Evolutionary conservation across 2,329 filamentous ascomycete species (phyloP).

Genomic region (Hymenoscyphus infarciens): DNA sequence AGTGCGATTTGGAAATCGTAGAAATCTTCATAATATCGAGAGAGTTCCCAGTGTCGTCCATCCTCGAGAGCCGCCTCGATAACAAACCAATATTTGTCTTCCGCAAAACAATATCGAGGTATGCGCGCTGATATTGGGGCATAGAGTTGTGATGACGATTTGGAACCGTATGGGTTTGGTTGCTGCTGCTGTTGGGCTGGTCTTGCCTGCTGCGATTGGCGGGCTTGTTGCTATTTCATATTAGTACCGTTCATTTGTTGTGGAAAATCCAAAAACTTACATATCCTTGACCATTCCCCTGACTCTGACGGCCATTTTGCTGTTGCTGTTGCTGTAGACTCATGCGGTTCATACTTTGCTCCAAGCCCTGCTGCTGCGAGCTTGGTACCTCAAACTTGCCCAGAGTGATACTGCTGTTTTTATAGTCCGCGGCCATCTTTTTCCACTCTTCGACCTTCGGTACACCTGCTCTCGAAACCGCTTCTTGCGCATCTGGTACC

Average conservation of each 20-base stretch:
- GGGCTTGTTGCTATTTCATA: constrained; percentile 19
- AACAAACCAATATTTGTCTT: constrained; percentile 98
- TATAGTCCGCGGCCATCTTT: constrained; percentile 98
- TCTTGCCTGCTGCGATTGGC: constrained; percentile 31
- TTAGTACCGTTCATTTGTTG: constrained; percentile 4
- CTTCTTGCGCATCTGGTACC: constrained; percentile 77
- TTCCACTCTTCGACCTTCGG: constrained; percentile 98
- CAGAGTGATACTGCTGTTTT: constrained; percentile 96
- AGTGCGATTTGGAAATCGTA: constrained; percentile 98
- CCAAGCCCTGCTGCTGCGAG: constrained; percentile 53
- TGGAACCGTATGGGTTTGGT: constrained; percentile 37
- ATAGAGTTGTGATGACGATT: constrained; percentile 54
- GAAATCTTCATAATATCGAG: constrained; percentile 95
- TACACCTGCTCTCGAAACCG: constrained; percentile 83
- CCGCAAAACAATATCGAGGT: constrained; percentile 89
- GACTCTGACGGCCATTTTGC: constrained; percentile 46
- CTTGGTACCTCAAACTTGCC: constrained; percentile 74
- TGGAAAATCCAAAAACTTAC: constrained; percentile 37
- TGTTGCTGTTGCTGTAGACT: constrained; percentile 65
- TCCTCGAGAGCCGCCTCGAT: constrained; percentile 90
- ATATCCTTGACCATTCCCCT: constrained; percentile 46
- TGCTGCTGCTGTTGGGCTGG: constrained; percentile 28
- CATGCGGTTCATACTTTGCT: constrained; percentile 73
- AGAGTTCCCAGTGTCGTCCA: constrained; percentile 86
- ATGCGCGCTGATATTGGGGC: constrained; percentile 82